These are phyloP conservation scores for Sporothrix sp. DNA, from an alignment of 2,329 filamentous ascomycete genomes.

Conservation along the genomic window DNA sequence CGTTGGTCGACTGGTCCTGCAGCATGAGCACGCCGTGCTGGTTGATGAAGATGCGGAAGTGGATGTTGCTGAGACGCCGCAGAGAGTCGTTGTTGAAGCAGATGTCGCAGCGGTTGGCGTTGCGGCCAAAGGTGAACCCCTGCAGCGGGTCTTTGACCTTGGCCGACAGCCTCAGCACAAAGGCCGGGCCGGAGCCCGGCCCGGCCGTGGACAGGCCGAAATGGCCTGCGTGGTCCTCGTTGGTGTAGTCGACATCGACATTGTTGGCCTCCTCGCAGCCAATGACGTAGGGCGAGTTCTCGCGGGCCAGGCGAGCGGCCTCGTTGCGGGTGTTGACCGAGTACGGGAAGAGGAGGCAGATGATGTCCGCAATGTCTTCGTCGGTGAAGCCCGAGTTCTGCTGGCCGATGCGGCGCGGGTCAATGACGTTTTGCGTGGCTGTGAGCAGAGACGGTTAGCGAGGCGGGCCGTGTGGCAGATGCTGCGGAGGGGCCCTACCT, in stretches of 20 bases:
- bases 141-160: conserved; percentile 54
- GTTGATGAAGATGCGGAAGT: conserved; percentile 91
- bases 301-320: conserved; percentile 43
- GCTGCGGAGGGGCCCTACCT: conserved; percentile 6
- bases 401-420: conserved; percentile 68
- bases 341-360: conserved; percentile 77
- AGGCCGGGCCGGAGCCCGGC: conserved; percentile 48
- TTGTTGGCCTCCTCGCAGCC: conserved; percentile 38
- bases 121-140: conserved; percentile 84
- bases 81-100: conserved; percentile 55
- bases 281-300: conserved; percentile 40
- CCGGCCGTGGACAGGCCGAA: conserved; percentile 44
- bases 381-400: conserved; percentile 76
- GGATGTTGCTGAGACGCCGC: conserved; percentile 80
- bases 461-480: neutral
- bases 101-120: conserved; percentile 60
- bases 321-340: conserved; percentile 63
- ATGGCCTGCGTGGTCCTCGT: conserved; percentile 39
- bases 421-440: conserved; percentile 70
- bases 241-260: conserved; percentile 42
- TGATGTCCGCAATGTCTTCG: conserved; percentile 76
- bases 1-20: conserved; percentile 91
- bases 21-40: conserved; percentile 81
- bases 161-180: conserved; percentile 74
- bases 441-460: neutral